Conservation (phyloP, 1,139 yeast species). For the Pichia sorboxylosa region DNA sequence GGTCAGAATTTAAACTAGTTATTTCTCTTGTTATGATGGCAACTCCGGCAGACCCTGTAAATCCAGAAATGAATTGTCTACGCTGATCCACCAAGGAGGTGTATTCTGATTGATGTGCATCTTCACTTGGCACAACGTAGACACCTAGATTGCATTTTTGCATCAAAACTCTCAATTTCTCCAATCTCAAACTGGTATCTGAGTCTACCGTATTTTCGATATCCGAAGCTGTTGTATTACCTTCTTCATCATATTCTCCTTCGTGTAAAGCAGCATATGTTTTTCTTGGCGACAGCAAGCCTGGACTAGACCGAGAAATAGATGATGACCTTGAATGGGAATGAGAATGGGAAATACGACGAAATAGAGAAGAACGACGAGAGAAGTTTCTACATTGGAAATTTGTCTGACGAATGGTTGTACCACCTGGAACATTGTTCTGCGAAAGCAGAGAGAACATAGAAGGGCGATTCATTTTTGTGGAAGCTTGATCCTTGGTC, state of each 20-base stretch:
- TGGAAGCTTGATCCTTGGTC: too few relatives aligned
- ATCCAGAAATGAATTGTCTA: conserved; percentile 76
- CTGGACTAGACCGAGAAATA: too few relatives aligned
- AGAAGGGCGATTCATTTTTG: conserved; percentile 20
- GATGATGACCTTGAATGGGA: too few relatives aligned
- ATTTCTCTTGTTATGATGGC: conserved; percentile 75
- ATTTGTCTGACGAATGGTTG: conserved; percentile 21
- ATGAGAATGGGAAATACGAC: too few relatives aligned
- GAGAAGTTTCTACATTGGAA: too few relatives aligned
- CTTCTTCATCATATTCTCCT: neutral
- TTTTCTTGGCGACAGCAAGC: too few relatives aligned
- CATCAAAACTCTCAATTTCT: conserved; percentile 56
- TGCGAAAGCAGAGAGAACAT: conserved; percentile 24
- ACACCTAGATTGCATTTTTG: conserved; percentile 53
- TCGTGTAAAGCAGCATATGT: neutral
- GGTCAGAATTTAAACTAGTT: conserved; percentile 41
- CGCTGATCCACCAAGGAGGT: conserved; percentile 73
- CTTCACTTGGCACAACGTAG: conserved; percentile 83
- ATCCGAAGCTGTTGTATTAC: conserved; percentile 1
- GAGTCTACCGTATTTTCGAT: conserved; percentile 11
- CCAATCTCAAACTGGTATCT: conserved; percentile 35
- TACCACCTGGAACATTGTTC: conserved; percentile 24
- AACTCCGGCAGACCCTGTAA: conserved; percentile 91
- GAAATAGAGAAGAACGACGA: too few relatives aligned
- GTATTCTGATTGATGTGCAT: conserved; percentile 89